Evolutionary conservation across 169 alveolate genomes (phyloP), one percentile per base, ranked within the genome.

Genomic region (Plasmodium malariae): DNA sequence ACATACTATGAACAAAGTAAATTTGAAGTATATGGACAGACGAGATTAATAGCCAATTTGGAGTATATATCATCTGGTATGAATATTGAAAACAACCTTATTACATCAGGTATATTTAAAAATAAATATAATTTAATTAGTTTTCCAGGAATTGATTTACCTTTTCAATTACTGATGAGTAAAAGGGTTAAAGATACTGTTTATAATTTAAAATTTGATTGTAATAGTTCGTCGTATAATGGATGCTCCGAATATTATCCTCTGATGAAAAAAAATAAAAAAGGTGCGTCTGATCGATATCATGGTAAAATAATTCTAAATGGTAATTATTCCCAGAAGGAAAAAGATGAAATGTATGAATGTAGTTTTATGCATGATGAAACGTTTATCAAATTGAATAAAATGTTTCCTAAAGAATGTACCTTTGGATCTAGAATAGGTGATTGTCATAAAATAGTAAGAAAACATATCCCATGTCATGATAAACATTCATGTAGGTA

Each of bases 1-100:
- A 87, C 95, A 2, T 92, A 92, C 62, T 92, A 92, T 80, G 93
- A 92, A 55, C 87, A 89, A 72, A 87, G 54, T 51, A 88, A 78
- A 26, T 92, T 92, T 87, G 95, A 92, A 68, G 28, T 92, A 69
- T 87, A 88, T 51, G 93, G 93, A 9, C 88, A 78, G 57, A 85
- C 91, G 7, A 88, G 92, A 87, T 78, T 83, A 51, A 68, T 80
- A 62, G 89, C 92, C 2, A 49, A 74, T 65, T 43, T 92, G 28
- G 92, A 92, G 51, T 72, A 74, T 74, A 74, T 92, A 7, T 74
- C 93, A 73, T 86, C 95, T 26, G 93, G 93, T 26, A 68, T 92
- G 68, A 73, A 71, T 12, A 57, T 87, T 21, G 74, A 74, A 51
- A 73, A 92, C 55, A 74, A 73, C 36, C 34, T 37, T 34, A 68